These are phyloP conservation scores for Alternaria gansuensis DNA, from an alignment of 2,329 filamentous ascomycete species.

Conservation along the genomic window DNA sequence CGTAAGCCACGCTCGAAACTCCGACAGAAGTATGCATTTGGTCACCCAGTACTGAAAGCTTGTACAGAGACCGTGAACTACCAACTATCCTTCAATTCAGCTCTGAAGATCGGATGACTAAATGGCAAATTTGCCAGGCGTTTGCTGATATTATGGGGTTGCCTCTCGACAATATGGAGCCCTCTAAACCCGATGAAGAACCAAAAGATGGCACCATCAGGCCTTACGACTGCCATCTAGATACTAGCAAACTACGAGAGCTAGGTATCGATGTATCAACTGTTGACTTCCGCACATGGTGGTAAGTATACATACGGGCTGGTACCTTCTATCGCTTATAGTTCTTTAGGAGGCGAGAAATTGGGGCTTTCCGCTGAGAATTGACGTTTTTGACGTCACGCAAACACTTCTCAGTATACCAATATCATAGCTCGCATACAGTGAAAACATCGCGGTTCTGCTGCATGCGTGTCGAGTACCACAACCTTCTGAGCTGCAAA, in stretches of 20 bases:
- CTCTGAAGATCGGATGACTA: constrained; percentile 85
- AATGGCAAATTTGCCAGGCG: constrained; percentile 84
- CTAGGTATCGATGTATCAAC: constrained; percentile 78
- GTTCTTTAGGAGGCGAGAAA: constrained; percentile 44
- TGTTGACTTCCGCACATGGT: constrained; percentile 81
- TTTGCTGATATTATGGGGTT: constrained; percentile 83
- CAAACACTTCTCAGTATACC: background rate
- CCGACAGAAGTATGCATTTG: background rate
- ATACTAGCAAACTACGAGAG: constrained; percentile 75
- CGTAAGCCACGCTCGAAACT: constrained; percentile 26
- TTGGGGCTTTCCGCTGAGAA: constrained; percentile 39
- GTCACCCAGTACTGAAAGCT: background rate
- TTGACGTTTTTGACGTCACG: background rate
- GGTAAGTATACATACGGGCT: constrained; percentile 57
- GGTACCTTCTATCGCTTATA: constrained; percentile 18
- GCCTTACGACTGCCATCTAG: constrained; percentile 88
- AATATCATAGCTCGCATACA: background rate
- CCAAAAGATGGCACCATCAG: constrained; percentile 76
- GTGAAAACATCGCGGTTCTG: background rate
- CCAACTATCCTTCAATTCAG: constrained; percentile 83
- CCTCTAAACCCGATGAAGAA: constrained; percentile 66
- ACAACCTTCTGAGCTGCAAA: constrained; percentile 1
- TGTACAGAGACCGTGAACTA: constrained; percentile 56
- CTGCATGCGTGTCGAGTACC: background rate
- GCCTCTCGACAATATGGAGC: constrained; percentile 71